Evolutionary conservation across 2,329 filamentous ascomycete species (phyloP).

Genomic region (Calonectria leucothoes): DNA sequence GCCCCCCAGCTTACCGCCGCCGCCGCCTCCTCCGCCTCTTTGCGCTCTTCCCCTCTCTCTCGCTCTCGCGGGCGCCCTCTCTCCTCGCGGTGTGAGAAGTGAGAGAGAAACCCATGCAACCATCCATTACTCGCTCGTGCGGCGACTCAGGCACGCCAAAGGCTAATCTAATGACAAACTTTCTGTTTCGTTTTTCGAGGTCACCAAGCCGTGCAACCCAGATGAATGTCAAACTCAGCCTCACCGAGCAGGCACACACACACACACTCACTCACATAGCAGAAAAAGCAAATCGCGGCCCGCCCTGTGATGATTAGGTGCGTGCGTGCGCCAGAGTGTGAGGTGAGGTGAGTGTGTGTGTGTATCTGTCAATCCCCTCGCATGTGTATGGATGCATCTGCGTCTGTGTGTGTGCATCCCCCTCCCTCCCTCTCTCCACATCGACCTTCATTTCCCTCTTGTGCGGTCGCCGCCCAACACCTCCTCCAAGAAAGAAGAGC

Average conservation of each 20-base stretch:
- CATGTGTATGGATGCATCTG: neutral
- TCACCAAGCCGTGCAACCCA: neutral
- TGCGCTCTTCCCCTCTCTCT: neutral
- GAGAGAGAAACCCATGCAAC: neutral
- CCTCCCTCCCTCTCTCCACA: neutral
- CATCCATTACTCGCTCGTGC: neutral
- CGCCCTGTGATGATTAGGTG: neutral
- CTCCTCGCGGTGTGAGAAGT: neutral
- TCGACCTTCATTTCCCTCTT: neutral
- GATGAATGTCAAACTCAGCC: constrained; percentile 4
- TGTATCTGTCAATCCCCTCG: neutral
- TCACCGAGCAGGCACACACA: neutral
- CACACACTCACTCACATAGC: neutral
- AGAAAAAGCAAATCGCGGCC: neutral
- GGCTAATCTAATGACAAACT: neutral
- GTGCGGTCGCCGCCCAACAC: neutral
- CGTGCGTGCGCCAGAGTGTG: neutral
- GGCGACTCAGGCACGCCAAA: neutral
- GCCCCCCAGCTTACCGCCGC: neutral
- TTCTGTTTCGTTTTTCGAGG: neutral
- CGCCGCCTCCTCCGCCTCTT: neutral
- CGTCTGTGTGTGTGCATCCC: neutral
- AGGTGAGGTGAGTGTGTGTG: neutral
- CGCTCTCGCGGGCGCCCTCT: neutral
- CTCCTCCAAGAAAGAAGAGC: neutral